Evolutionary conservation across 2,329 filamentous ascomycete species (phyloP).

Genomic region (Coniochaeta sp.): DNA sequence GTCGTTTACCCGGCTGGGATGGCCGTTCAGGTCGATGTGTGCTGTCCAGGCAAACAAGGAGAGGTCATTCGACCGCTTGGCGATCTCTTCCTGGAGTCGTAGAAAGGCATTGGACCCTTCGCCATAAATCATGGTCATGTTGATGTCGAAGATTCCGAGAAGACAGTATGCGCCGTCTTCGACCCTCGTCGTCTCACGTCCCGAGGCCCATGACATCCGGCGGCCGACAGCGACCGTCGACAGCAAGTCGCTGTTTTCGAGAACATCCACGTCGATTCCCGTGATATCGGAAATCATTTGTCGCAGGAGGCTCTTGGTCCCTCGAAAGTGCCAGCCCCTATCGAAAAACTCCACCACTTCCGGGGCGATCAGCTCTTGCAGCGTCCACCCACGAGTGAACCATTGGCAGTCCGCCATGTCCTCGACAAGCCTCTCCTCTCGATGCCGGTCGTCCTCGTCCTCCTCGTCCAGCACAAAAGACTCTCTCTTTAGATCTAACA

Average conservation of each 20-base stretch:
- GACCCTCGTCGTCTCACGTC: conserved; percentile 11
- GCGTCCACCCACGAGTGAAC: conserved; percentile 10
- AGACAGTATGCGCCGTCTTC: conserved; percentile 15
- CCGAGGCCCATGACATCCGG: conserved; percentile 19
- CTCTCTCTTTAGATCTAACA: conserved; percentile 5
- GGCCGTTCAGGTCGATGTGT: background rate
- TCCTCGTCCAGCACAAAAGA: conserved; percentile 1
- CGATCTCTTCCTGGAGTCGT: conserved; percentile 18
- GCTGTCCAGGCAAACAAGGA: conserved; percentile 10
- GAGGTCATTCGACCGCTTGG: conserved; percentile 8
- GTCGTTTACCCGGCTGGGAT: background rate
- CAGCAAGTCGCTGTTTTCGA: conserved; percentile 6
- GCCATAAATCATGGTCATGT: conserved; percentile 20
- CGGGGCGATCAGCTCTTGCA: conserved; percentile 9
- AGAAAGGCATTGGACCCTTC: conserved; percentile 15
- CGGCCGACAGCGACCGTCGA: conserved; percentile 10
- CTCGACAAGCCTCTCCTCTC: background rate
- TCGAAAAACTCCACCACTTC: conserved; percentile 9
- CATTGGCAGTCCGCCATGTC: conserved; percentile 6
- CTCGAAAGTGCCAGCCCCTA: conserved; percentile 7
- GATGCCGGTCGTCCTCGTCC: background rate
- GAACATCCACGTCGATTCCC: conserved; percentile 6
- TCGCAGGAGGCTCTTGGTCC: conserved; percentile 5
- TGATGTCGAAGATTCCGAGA: conserved; percentile 17
- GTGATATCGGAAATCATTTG: conserved; percentile 6